These are phyloP conservation scores for Globisporangium cylindrosporum DNA, from an alignment of 352 stramenopile species.

Conservation along the genomic window DNA sequence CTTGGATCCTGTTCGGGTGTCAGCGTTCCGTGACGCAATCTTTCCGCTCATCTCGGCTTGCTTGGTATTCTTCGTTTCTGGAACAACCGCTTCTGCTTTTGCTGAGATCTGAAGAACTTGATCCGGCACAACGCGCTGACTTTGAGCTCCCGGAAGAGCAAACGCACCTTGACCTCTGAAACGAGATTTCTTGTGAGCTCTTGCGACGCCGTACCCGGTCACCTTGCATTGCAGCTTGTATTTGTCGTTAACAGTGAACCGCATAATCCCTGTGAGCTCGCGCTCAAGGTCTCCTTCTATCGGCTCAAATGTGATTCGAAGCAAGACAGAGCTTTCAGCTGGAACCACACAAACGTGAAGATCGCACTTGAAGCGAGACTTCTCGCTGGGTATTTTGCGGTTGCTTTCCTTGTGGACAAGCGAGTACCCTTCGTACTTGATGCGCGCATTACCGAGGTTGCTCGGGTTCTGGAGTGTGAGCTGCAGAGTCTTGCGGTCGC, in stretches of 20 bases:
- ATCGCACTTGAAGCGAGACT: conserved; percentile 65
- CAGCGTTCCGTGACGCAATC: neutral
- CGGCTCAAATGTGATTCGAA: conserved; percentile 69
- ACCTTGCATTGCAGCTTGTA: conserved; percentile 53
- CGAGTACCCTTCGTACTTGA: conserved; percentile 70
- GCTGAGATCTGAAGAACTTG: conserved; percentile 12
- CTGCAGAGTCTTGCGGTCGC: conserved; percentile 41
- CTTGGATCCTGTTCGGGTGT: conserved; percentile 19
- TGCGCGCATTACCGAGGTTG: conserved; percentile 48
- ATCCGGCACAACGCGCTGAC: neutral
- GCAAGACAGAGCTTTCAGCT: conserved; percentile 41
- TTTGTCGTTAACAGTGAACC: conserved; percentile 64
- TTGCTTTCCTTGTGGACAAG: conserved; percentile 23
- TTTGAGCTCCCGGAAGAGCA: neutral
- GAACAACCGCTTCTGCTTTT: neutral
- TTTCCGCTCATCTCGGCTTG: conserved; percentile 11
- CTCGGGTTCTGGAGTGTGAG: conserved; percentile 61
- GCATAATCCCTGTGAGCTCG: conserved; percentile 40
- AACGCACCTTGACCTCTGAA: conserved; percentile 23
- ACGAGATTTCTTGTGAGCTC: conserved; percentile 22
- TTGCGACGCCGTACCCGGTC: conserved; percentile 25
- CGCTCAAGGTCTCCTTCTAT: conserved; percentile 33
- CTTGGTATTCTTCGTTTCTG: neutral
- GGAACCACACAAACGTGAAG: conserved; percentile 70
- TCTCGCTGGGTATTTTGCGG: conserved; percentile 17